A percentile compares a stretch with the other conserved stretches of the same genome.
phyloP scores from a whole-genome alignment of 1,284 basidiomycete genomes.

The Pseudozyma sp. region DNA sequence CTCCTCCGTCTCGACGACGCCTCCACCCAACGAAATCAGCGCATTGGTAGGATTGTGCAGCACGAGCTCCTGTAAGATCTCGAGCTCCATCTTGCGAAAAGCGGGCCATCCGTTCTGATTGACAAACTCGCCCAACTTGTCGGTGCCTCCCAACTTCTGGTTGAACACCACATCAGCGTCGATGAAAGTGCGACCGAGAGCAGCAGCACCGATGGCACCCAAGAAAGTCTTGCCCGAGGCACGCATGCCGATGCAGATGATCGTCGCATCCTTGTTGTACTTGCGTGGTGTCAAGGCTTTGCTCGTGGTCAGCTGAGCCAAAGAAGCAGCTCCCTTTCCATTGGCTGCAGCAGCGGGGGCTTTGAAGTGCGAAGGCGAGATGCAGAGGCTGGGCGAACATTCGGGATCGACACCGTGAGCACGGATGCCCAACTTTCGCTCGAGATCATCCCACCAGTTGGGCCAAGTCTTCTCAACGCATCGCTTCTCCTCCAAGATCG shows the following conservation, averaged over 20 bases:
- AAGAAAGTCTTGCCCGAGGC: constrained; percentile 95
- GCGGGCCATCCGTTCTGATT: constrained; percentile 80
- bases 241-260: constrained; percentile 94
- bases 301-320: constrained; percentile 28
- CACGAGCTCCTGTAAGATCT: constrained; percentile 69
- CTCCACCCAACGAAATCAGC: constrained; percentile 84
- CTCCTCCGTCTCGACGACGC: constrained; percentile 86
- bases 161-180: constrained; percentile 90
- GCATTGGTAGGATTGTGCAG: constrained; percentile 70
- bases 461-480: constrained; percentile 99
- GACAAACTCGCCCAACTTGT: constrained; percentile 81
- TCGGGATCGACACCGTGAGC: constrained; percentile 84
- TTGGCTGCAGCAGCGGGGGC: constrained; percentile 52
- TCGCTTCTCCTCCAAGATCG: constrained; percentile 91
- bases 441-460: constrained; percentile 98
- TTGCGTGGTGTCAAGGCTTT: constrained; percentile 48
- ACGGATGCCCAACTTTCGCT: constrained; percentile 93
- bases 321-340: constrained; percentile 10
- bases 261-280: constrained; percentile 75
- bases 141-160: constrained; percentile 71
- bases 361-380: constrained; percentile 52
- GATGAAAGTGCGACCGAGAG: constrained; percentile 81
- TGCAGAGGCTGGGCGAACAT: constrained; percentile 49
- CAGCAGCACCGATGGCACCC: constrained; percentile 80
- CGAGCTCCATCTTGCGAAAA: constrained; percentile 75